A percentile compares a stretch with the other conserved stretches of the same genome.
Evolutionary conservation across 768 basidiomycete genomes (phyloP).

Genomic region (Suillus discolor): DNA sequence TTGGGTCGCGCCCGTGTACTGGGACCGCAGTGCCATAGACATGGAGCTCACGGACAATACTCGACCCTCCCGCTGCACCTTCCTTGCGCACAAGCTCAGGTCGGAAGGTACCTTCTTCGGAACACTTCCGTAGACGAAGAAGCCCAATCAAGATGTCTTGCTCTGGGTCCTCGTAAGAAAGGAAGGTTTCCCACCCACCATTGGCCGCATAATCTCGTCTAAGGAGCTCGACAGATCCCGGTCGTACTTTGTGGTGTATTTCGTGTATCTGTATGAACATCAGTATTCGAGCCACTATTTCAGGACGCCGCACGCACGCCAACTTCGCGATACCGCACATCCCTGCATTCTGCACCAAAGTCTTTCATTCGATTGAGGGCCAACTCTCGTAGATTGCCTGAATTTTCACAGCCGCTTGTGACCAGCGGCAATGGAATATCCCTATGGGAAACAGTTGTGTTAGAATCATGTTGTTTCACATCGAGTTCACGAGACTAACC

Average conservation of each 20-base stretch:
- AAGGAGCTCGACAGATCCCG: slow-evolving; percentile 93
- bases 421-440: slow-evolving; percentile 98
- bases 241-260: slow-evolving; percentile 96
- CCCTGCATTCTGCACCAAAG: slow-evolving; percentile 96
- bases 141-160: slow-evolving; percentile 95
- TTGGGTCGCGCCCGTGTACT: slow-evolving; percentile 95
- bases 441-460: slow-evolving; percentile 40
- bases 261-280: slow-evolving; percentile 78
- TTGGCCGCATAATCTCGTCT: slow-evolving; percentile 96
- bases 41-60: slow-evolving; percentile 94
- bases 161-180: slow-evolving; percentile 98
- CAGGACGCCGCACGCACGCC: slow-evolving; percentile 60
- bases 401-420: slow-evolving; percentile 96
- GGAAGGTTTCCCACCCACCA: slow-evolving; percentile 99
- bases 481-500: slow-evolving; percentile 46
- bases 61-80: slow-evolving; percentile 76
- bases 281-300: slow-evolving; percentile 8
- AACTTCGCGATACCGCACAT: slow-evolving; percentile 97
- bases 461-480: neutral
- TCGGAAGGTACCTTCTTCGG: slow-evolving; percentile 95
- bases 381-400: slow-evolving; percentile 94
- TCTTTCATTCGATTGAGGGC: slow-evolving; percentile 98
- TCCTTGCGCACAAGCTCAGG: slow-evolving; percentile 81
- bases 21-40: slow-evolving; percentile 99
- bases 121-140: slow-evolving; percentile 90